Conservation (phyloP, 345 rosid genomes). For the Lenwebbia sp. region DNA sequence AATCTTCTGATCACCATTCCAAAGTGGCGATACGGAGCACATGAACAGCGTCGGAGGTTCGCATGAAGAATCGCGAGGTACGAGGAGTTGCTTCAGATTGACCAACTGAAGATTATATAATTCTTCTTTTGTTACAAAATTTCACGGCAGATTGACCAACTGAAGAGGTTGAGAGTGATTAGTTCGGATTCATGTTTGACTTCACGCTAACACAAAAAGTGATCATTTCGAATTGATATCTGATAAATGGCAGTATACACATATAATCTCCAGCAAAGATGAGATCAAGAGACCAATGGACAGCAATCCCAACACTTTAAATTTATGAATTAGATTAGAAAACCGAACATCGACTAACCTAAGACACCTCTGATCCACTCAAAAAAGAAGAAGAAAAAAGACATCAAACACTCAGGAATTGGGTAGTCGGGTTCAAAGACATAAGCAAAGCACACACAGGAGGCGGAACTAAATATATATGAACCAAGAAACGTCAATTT, state of each 20-base stretch:
- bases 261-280: background rate
- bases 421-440: background rate
- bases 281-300: background rate
- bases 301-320: background rate
- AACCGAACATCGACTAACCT: background rate
- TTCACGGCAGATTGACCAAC: background rate
- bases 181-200: background rate
- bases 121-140: background rate
- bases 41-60: background rate
- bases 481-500: background rate
- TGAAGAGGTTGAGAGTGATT: background rate
- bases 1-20: constrained; percentile 8
- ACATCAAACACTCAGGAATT: background rate
- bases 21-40: background rate
- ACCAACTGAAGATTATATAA: background rate
- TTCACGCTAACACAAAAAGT: background rate
- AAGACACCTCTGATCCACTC: background rate
- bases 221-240: background rate
- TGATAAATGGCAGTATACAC: background rate
- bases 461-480: background rate
- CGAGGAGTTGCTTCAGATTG: background rate
- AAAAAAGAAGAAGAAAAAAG: background rate
- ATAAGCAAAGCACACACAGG: background rate
- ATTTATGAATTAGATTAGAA: background rate
- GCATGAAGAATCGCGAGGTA: background rate